phyloP scores from a whole-genome alignment of 2,329 filamentous ascomycete genomes.

The Lachnellula subtilissima region DNA sequence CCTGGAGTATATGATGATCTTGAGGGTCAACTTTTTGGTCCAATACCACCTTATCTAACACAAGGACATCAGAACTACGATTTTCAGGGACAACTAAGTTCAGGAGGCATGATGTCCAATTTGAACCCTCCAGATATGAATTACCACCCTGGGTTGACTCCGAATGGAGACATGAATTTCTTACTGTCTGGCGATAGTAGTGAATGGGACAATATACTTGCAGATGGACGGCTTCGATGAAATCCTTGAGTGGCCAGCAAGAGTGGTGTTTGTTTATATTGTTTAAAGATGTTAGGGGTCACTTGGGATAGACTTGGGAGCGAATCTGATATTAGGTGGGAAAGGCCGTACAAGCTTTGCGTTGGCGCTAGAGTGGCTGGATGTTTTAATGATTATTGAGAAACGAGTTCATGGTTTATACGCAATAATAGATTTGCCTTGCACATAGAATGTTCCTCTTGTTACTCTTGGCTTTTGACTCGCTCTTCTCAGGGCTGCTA shows the following conservation, averaged over 20 bases:
- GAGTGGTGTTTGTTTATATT: neutral
- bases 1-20: slow-evolving; percentile 49
- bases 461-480: no score
- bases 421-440: neutral
- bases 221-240: slow-evolving; percentile 17
- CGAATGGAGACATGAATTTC: slow-evolving; percentile 23
- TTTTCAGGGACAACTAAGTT: slow-evolving; percentile 13
- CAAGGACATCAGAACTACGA: slow-evolving; percentile 25
- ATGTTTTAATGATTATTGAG: neutral
- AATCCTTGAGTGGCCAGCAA: neutral
- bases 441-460: neutral
- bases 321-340: neutral
- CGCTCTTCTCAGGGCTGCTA: no score
- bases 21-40: slow-evolving; percentile 68
- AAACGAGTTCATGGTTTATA: neutral
- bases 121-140: slow-evolving; percentile 17
- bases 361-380: neutral
- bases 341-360: neutral
- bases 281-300: neutral
- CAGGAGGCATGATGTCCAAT: slow-evolving; percentile 12
- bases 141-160: slow-evolving; percentile 18
- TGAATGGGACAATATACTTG: slow-evolving; percentile 23
- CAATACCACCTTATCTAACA: slow-evolving; percentile 63
- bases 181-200: slow-evolving; percentile 25
- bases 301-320: neutral